phyloP scores from a whole-genome alignment of 73 alveolate genomes.

The Durusdinium trenchii region DNA sequence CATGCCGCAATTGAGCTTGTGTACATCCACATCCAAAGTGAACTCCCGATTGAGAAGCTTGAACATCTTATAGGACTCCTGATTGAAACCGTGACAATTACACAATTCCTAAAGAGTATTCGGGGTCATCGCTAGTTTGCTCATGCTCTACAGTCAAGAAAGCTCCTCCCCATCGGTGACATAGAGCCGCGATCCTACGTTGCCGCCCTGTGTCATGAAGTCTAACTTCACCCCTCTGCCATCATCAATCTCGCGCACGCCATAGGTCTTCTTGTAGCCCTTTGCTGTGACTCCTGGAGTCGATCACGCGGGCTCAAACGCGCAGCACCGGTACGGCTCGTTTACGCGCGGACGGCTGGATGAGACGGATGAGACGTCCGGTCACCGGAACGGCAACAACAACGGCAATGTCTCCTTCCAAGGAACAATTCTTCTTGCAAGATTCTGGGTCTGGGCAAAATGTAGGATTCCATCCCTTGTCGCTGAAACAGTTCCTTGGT shows the following conservation, averaged over 20 bases:
- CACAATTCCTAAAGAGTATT: too few species aligned
- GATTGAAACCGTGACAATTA: too few species aligned
- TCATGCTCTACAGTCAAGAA: too few species aligned
- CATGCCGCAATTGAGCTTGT: slow-evolving; percentile 89
- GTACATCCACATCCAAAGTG: slow-evolving; percentile 96
- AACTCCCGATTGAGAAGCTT: slow-evolving; percentile 96
- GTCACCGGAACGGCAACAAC: too few species aligned
- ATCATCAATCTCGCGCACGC: not conserved
- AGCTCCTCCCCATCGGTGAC: slow-evolving; percentile 15
- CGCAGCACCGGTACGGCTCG: too few species aligned
- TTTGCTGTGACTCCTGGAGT: too few species aligned
- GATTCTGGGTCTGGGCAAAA: slow-evolving; percentile 96
- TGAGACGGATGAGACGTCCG: too few species aligned
- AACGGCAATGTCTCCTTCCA: slow-evolving; percentile 89
- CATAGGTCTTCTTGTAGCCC: slow-evolving; percentile 57
- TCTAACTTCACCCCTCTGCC: slow-evolving; percentile 58
- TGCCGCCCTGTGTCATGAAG: slow-evolving; percentile 68
- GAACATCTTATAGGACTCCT: slow-evolving; percentile 95
- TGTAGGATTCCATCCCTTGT: slow-evolving; percentile 22
- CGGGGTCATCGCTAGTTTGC: too few species aligned
- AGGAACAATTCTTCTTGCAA: slow-evolving; percentile 96
- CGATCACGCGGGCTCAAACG: too few species aligned
- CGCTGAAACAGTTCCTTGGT: slow-evolving; percentile 31
- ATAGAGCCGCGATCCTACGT: slow-evolving; percentile 95
- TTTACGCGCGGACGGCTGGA: too few species aligned